phyloP scores from a whole-genome alignment of 192 early-diverging fungal genomes.

The Backusella macrospora region DNA sequence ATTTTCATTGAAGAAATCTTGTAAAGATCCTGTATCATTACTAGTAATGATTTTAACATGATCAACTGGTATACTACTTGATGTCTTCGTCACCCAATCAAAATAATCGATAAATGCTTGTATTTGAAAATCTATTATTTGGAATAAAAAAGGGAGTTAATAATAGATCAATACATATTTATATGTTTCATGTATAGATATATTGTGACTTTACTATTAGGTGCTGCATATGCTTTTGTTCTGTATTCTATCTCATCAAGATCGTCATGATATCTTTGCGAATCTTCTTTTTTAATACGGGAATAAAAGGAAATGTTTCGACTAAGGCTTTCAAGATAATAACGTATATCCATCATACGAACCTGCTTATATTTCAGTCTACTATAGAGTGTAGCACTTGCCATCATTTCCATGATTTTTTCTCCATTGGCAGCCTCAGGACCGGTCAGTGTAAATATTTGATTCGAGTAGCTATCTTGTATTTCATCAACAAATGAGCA shows the following conservation, averaged over 20 bases:
- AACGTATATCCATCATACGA: conserved; percentile 34
- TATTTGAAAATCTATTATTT: conserved; percentile 27
- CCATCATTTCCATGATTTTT: conserved; percentile 20
- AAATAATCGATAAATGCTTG: conserved; percentile 36
- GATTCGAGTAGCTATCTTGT: conserved; percentile 17
- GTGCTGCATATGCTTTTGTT: conserved; percentile 27
- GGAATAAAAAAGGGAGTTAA: neutral
- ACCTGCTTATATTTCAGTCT: conserved; percentile 11
- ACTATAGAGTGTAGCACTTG: conserved; percentile 21
- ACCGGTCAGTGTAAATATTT: conserved; percentile 34
- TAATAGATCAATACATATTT: neutral
- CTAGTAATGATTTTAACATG: conserved; percentile 31
- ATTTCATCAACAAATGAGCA: neutral
- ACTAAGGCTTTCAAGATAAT: conserved; percentile 26
- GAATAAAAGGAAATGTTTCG: conserved; percentile 39
- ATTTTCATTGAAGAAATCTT: conserved; percentile 34
- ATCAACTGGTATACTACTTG: conserved; percentile 27
- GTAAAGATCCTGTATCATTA: conserved; percentile 16
- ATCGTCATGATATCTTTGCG: conserved; percentile 28
- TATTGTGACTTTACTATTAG: conserved; percentile 19
- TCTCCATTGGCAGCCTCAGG: conserved; percentile 24
- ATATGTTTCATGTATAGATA: neutral
- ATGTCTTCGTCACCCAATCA: conserved; percentile 29
- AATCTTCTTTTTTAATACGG: conserved; percentile 33
- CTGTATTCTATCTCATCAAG: conserved; percentile 25